Evolutionary conservation across 805 yeast genomes (phyloP), one percentile per base, ranked within the genome.

Genomic region (Candida caryicola): DNA sequence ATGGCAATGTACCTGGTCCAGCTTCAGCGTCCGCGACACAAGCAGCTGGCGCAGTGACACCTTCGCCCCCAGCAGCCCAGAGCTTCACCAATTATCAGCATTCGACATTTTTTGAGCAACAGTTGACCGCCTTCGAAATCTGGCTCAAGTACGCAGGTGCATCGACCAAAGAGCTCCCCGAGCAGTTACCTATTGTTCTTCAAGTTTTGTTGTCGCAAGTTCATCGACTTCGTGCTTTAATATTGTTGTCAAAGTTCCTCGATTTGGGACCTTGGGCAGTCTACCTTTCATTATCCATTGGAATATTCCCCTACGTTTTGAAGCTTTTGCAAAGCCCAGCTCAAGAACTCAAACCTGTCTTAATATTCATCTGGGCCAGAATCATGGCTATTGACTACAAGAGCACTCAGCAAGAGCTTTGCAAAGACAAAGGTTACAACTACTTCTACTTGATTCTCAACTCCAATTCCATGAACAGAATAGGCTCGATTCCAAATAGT

Each of bases 181-280:
- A 91, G 54, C 99, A 93, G 61, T 66, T 93, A 12, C 97, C 99
- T 0, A 87, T 93, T 27, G 95, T 93, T 5, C 64, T 93, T 12
- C 99, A 93, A 59, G 97, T 93, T 7, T 69, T 93, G 23, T 65
- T 93, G 25, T 90, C 97, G 0, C 99, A 95, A 57, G 95, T 89
- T 0, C 98, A 93, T 62, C 76, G 99, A 44, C 74, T 91, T 12
- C 66, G 98, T 19, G 98, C 99, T 0, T 68, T 93, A 36, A 85
- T 86, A 26, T 59, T 93, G 39, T 69, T 93, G 9, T 83, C 95
- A 3, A 77, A 86, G 50, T 93, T 91, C 56, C 69, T 93, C 30
- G 99, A 93, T 60, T 64, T 93, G 26, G 99, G 99, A 0, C 96
- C 99, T 0, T 88, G 96, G 95, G 98, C 99, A 0, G 98, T 93